Conservation (phyloP, 495 filamentous ascomycete genomes). For the Parathielavia hyrcaniae region DNA sequence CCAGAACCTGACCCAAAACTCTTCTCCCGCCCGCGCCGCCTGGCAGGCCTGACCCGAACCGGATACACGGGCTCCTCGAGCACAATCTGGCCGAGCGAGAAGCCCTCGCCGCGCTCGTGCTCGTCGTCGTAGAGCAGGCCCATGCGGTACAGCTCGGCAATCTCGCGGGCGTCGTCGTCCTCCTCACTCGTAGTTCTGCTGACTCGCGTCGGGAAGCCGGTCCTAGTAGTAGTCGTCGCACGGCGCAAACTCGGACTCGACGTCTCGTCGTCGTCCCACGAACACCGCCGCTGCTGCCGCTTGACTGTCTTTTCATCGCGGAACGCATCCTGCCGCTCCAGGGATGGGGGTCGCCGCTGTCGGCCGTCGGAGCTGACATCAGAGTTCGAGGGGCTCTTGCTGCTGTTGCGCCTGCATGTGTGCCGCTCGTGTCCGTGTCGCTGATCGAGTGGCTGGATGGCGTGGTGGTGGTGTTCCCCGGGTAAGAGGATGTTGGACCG, state of each 20-base stretch:
- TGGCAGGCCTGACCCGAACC: constrained; percentile 13
- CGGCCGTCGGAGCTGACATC: not conserved
- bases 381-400: not conserved
- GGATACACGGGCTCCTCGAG: constrained; percentile 33
- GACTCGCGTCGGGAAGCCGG: too few species aligned
- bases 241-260: not conserved
- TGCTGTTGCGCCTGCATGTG: not conserved
- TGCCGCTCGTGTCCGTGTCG: not conserved
- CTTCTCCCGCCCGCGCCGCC: constrained; percentile 29
- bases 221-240: too few species aligned
- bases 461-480: not conserved
- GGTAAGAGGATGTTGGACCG: not conserved
- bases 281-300: not conserved
- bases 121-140: constrained; percentile 40
- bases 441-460: not conserved
- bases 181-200: too few species aligned
- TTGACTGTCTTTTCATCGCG: constrained; percentile 26
- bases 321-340: constrained; percentile 43
- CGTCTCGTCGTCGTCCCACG: not conserved
- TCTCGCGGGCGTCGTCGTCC: constrained; percentile 24
- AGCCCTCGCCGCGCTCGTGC: constrained; percentile 30
- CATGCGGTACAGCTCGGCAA: constrained; percentile 33
- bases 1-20: constrained; percentile 2
- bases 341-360: constrained; percentile 27
- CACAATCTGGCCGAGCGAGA: constrained; percentile 33